Percentiles rank a stretch among this genome's conserved stretches.
These are phyloP conservation scores for Ceratocystis variospora DNA, from an alignment of 2,329 filamentous ascomycete species.

Conservation along the genomic window DNA sequence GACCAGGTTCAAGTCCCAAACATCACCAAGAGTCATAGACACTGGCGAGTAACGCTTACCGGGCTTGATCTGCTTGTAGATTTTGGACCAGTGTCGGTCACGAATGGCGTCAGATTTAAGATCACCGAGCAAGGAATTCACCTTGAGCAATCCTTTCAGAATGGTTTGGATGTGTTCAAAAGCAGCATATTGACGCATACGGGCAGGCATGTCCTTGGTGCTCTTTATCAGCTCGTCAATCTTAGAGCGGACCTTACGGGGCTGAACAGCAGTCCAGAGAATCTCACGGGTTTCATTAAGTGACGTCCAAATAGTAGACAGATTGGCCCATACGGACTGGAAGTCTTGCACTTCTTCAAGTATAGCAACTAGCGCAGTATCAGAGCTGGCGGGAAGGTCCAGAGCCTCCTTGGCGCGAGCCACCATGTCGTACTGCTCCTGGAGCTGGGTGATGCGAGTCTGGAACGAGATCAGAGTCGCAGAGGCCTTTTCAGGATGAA, in stretches of 20 bases:
- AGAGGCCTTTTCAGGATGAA: constrained; percentile 78
- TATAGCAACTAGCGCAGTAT: constrained; percentile 70
- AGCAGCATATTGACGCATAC: constrained; percentile 98
- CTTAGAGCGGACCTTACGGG: constrained; percentile 76
- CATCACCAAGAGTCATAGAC: constrained; percentile 92
- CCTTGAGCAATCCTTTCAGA: constrained; percentile 75
- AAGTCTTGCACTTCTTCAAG: constrained; percentile 97
- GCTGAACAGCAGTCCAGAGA: constrained; percentile 90
- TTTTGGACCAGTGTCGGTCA: constrained; percentile 93
- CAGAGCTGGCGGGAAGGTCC: constrained; percentile 65
- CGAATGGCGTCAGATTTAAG: constrained; percentile 93
- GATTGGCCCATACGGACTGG: constrained; percentile 92
- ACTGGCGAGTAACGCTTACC: constrained; percentile 87
- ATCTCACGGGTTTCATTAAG: constrained; percentile 85
- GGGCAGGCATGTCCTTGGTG: constrained; percentile 97
- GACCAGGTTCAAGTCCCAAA: constrained; percentile 90
- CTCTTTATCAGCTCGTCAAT: constrained; percentile 91
- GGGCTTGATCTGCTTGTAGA: constrained; percentile 89
- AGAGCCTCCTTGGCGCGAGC: constrained; percentile 94
- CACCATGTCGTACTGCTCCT: constrained; percentile 83
- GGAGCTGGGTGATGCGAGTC: constrained; percentile 66
- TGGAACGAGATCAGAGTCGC: constrained; percentile 73
- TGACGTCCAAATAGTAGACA: constrained; percentile 93
- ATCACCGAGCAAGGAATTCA: constrained; percentile 75
- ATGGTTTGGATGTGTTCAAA: constrained; percentile 96